A percentile compares a stretch with the other conserved stretches of the same genome.
Evolutionary conservation across 2,329 filamentous ascomycete species (phyloP).

Genomic region (Fusarium sp.): DNA sequence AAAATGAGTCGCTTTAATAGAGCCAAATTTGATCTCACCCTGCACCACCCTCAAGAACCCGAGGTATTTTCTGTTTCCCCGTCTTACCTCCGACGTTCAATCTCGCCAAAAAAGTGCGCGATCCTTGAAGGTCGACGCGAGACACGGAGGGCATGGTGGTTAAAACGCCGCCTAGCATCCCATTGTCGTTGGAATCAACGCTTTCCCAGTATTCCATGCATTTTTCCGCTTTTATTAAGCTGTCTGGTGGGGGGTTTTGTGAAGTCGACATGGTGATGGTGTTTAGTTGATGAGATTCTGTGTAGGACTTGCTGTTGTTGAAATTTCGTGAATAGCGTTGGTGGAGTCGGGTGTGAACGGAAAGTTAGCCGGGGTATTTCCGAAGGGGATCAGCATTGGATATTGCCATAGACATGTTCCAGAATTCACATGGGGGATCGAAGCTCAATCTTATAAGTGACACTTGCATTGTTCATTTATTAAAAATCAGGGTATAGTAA

Average conservation of each 20-base stretch:
- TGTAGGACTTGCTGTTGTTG: neutral
- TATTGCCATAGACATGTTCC: too few species aligned
- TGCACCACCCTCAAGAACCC: conserved; percentile 55
- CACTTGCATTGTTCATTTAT: too few species aligned
- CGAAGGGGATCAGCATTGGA: too few species aligned
- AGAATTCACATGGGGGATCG: too few species aligned
- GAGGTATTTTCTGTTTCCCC: conserved; percentile 47
- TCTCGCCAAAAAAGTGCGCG: conserved; percentile 75
- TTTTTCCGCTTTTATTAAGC: conserved; percentile 51
- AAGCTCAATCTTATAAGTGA: too few species aligned
- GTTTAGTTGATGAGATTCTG: neutral
- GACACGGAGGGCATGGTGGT: conserved; percentile 71
- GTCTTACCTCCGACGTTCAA: conserved; percentile 60
- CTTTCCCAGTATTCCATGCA: conserved; percentile 61
- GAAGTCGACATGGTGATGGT: conserved; percentile 9
- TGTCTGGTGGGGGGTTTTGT: conserved; percentile 41
- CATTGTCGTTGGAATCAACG: conserved; percentile 63
- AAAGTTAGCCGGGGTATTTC: neutral
- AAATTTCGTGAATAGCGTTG: conserved; percentile 1
- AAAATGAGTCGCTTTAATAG: neutral
- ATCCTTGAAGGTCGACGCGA: conserved; percentile 76
- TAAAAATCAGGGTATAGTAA: too few species aligned
- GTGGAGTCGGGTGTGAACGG: neutral
- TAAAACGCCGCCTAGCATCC: conserved; percentile 91
- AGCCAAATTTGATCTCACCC: conserved; percentile 48